These are phyloP conservation scores for Solanum ahanhuiri DNA, from an alignment of 257 asterid species.

Conservation along the genomic window DNA sequence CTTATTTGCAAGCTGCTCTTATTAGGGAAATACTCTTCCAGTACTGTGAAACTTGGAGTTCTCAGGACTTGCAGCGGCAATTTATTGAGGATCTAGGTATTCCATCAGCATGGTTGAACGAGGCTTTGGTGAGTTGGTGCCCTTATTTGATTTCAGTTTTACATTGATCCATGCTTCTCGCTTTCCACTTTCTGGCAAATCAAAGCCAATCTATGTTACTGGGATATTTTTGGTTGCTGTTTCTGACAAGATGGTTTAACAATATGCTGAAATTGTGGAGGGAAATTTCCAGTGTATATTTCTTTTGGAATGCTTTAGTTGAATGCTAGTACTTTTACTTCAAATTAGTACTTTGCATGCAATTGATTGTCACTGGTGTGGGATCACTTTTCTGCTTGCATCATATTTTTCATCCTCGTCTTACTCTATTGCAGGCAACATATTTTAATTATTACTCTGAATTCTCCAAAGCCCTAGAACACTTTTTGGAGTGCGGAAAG, in stretches of 20 bases:
- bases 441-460: constrained; percentile 65
- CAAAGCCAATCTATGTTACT: constrained; percentile 1
- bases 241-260: neutral
- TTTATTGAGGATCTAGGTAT: constrained; percentile 81
- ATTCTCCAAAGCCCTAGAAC: constrained; percentile 65
- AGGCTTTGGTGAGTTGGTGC: constrained; percentile 75
- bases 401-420: constrained; percentile 15
- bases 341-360: neutral
- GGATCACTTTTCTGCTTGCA: neutral
- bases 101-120: constrained; percentile 92
- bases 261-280: neutral
- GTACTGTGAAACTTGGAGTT: constrained; percentile 88
- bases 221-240: neutral
- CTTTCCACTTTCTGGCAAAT: neutral
- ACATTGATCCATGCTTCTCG: neutral
- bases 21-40: constrained; percentile 89
- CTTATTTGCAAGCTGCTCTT: constrained; percentile 58
- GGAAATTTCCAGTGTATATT: neutral
- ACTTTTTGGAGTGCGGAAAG: constrained; percentile 69
- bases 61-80: constrained; percentile 51
- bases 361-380: constrained; percentile 1
- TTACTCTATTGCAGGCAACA: constrained; percentile 57
- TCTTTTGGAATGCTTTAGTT: neutral
- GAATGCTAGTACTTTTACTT: neutral
- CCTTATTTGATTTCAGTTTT: constrained; percentile 1